Evolutionary conservation across 495 filamentous ascomycete genomes (phyloP), one percentile per base, ranked within the genome.

Genomic region (Neohortaea acidophila): DNA sequence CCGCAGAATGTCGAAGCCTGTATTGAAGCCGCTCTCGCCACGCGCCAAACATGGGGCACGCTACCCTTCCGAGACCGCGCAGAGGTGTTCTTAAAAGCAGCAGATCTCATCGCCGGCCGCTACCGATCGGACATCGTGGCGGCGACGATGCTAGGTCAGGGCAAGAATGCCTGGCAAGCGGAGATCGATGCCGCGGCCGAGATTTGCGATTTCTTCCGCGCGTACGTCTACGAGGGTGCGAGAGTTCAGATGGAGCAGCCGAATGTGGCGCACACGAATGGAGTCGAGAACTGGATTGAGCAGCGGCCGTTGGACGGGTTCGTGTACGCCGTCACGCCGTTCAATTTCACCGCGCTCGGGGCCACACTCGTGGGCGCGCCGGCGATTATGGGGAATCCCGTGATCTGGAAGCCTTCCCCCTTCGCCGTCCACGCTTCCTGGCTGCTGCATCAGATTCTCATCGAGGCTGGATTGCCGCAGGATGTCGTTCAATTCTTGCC

Each of bases 151-250:
- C 67, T 85, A 18, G 81, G 82, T 20, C 82, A 89, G 58, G 82
- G 82, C 44, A 89, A 89, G 67, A 89, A 86, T 58, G 78, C 78
- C 26, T 89, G 80, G 80, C 82, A 89, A 57, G 82, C 82, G 19
- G 82, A 89, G 68, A 85, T 89, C 46, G 82, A 89, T 56, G 73
- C 83, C 21, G 82, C 82, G 4, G 83, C 83, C 3, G 83, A 91
- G 63, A 53, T 63, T 79, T 2, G 59, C 79, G 9, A 33, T 14
- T 63, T 49, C 47, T 52, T 35, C 22, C 29, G 28, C 18, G 9
- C n/a, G 27, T 7, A n/a, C 26, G 33, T 42, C 68, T 67, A 51
- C n/a, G n/a, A n/a, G n/a, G n/a, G n/a, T n/a, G n/a, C n/a, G n/a
- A n/a, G n/a, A n/a, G n/a, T n/a, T n/a, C n/a, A n/a, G n/a, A n/a